Evolutionary conservation across 192 early-diverging fungal genomes (phyloP).

Genomic region (Entomortierella lignicola): DNA sequence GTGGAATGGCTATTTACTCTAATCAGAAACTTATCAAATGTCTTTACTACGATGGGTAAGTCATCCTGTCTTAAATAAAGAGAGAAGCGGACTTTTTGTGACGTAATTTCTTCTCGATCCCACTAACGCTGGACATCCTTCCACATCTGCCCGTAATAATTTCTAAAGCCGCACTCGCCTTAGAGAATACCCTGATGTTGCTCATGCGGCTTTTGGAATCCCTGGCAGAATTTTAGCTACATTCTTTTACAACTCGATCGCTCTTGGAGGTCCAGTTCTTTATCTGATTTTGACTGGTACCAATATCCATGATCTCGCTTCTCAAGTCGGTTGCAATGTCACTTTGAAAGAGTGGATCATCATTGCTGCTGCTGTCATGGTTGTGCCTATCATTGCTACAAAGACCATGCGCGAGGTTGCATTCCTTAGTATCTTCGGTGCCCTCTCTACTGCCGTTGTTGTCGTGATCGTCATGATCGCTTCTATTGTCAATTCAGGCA

Average conservation of each 20-base stretch:
- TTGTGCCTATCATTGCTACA: slow-evolving; percentile 72
- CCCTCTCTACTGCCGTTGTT: slow-evolving; percentile 69
- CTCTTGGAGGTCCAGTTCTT: slow-evolving; percentile 65
- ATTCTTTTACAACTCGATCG: slow-evolving; percentile 67
- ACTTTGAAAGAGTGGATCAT: slow-evolving; percentile 67
- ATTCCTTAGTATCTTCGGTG: slow-evolving; percentile 68
- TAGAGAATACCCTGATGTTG: slow-evolving; percentile 73
- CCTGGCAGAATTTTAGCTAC: slow-evolving; percentile 60
- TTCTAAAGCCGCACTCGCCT: slow-evolving; percentile 60
- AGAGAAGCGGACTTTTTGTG: neutral
- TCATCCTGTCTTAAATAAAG: neutral
- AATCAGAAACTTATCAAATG: slow-evolving; percentile 78
- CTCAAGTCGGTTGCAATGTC: slow-evolving; percentile 52
- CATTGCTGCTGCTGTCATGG: slow-evolving; percentile 63
- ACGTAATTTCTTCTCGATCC: neutral
- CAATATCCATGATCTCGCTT: slow-evolving; percentile 67
- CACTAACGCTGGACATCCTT: neutral
- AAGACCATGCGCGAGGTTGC: slow-evolving; percentile 80
- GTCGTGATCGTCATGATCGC: slow-evolving; percentile 69
- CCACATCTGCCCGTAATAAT: neutral
- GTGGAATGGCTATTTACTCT: slow-evolving; percentile 76
- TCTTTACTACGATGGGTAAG: slow-evolving; percentile 65
- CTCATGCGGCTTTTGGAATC: slow-evolving; percentile 63
- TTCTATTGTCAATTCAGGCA: slow-evolving; percentile 58
- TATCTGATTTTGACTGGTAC: slow-evolving; percentile 74